phyloP scores from a whole-genome alignment of 208 protist species.

The Acanthamoeba sp. region DNA sequence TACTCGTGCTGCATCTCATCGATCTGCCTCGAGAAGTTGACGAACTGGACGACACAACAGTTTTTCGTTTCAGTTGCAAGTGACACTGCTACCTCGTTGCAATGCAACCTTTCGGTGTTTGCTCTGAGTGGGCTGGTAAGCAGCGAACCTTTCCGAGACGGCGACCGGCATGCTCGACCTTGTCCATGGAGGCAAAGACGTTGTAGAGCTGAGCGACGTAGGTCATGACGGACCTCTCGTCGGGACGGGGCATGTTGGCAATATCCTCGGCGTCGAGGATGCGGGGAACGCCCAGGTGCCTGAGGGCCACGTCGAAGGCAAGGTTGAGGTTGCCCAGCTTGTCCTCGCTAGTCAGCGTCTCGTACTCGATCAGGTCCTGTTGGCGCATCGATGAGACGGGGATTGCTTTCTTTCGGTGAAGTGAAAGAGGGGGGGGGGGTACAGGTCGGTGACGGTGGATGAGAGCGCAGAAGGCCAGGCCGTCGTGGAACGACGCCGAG shows the following conservation, averaged over 20 bases:
- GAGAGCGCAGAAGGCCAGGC: constrained; percentile 86
- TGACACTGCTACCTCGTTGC: too few species aligned
- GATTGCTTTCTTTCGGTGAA: not conserved
- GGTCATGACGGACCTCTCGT: constrained; percentile 91
- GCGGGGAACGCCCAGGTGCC: constrained; percentile 85
- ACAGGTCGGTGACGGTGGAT: constrained; percentile 83
- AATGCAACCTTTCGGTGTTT: too few species aligned
- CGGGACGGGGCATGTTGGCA: constrained; percentile 83
- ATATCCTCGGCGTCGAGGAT: constrained; percentile 89
- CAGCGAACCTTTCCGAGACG: constrained; percentile 78
- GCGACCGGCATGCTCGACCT: constrained; percentile 76
- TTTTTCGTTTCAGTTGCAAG: too few species aligned
- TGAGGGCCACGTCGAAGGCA: constrained; percentile 89
- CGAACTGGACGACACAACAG: constrained; percentile 62
- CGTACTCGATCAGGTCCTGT: constrained; percentile 57
- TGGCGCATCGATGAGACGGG: not conserved
- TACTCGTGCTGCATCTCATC: constrained; percentile 76
- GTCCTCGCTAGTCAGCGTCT: constrained; percentile 75
- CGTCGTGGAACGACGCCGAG: constrained; percentile 83
- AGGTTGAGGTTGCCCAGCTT: constrained; percentile 86
- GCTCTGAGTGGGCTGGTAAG: too few species aligned
- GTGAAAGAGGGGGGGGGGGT: too few species aligned
- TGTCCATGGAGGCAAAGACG: constrained; percentile 79
- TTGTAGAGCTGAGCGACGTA: constrained; percentile 89
- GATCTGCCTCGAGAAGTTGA: constrained; percentile 55